Evolutionary conservation across 306 rosid species (phyloP).

Genomic region (Purshia tridentata): DNA sequence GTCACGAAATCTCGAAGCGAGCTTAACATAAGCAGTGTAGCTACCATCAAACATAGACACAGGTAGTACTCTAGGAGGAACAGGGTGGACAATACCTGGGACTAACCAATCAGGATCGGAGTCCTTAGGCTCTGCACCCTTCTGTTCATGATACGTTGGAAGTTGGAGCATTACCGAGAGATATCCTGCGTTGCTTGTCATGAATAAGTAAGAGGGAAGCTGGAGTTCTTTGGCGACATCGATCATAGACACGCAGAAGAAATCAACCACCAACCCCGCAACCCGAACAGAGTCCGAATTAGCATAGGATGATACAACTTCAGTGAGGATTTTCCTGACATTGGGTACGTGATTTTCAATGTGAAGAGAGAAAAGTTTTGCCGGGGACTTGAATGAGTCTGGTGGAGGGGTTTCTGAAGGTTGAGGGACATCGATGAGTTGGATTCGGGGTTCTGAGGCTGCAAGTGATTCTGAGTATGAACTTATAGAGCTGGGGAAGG

Average conservation of each 20-base stretch:
- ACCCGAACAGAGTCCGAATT: constrained; percentile 20
- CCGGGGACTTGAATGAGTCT: constrained; percentile 27
- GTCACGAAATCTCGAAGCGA: constrained; percentile 40
- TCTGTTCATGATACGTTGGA: constrained; percentile 23
- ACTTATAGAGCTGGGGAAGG: constrained; percentile 23
- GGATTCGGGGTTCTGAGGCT: constrained; percentile 38
- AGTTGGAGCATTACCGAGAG: constrained; percentile 34
- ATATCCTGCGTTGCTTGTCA: constrained; percentile 44
- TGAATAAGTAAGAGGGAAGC: constrained; percentile 46
- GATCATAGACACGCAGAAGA: constrained; percentile 46
- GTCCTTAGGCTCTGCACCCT: constrained; percentile 27
- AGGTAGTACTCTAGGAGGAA: constrained; percentile 45
- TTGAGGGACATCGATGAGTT: constrained; percentile 46
- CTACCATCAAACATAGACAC: constrained; percentile 43
- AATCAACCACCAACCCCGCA: constrained; percentile 48
- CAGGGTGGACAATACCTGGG: constrained; percentile 41
- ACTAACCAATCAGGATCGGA: constrained; percentile 35
- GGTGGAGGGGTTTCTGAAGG: constrained; percentile 41
- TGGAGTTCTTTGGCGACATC: constrained; percentile 49
- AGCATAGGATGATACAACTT: constrained; percentile 19
- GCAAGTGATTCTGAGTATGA: constrained; percentile 39
- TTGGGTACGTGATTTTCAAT: constrained; percentile 30
- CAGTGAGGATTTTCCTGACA: constrained; percentile 20
- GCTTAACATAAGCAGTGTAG: constrained; percentile 33
- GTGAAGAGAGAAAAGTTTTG: constrained; percentile 17